These are phyloP conservation scores for Talaromyces wortmannii DNA, from an alignment of 495 filamentous ascomycete species.

Conservation along the genomic window DNA sequence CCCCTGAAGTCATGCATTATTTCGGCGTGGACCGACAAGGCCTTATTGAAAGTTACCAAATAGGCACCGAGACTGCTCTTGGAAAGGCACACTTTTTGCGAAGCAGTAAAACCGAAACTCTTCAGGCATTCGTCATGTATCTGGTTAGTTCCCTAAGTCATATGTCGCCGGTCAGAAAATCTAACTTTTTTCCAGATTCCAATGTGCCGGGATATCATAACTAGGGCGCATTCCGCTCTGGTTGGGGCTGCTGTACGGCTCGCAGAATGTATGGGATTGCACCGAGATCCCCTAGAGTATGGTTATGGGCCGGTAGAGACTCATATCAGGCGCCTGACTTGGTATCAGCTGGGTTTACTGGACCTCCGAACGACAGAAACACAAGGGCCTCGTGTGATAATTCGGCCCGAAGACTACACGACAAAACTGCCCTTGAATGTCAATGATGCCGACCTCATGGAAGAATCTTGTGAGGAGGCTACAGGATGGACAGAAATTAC, in stretches of 20 bases:
- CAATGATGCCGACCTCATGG: conserved; percentile 51
- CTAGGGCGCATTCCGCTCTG: conserved; percentile 62
- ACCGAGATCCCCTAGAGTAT: conserved; percentile 56
- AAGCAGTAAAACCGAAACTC: conserved; percentile 61
- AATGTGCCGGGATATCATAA: conserved; percentile 61
- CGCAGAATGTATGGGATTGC: conserved; percentile 72
- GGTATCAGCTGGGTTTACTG: conserved; percentile 70
- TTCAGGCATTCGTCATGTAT: conserved; percentile 72
- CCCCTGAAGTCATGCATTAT: conserved; percentile 36
- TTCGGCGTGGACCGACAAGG: conserved; percentile 43
- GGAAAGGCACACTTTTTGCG: conserved; percentile 60
- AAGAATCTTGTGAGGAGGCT: conserved; percentile 28
- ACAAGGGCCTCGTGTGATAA: conserved; percentile 61
- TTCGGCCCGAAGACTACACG: conserved; percentile 62
- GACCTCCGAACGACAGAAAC: conserved; percentile 68
- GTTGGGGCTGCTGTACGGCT: conserved; percentile 63
- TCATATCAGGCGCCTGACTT: conserved; percentile 60
- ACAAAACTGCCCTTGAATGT: conserved; percentile 42
- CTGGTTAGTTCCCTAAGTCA: conserved; percentile 32
- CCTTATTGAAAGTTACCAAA: conserved; percentile 52
- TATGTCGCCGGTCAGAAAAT: not conserved
- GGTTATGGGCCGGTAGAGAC: conserved; percentile 56
- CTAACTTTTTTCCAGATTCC: conserved; percentile 45
- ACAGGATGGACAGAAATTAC: conserved; percentile 58
- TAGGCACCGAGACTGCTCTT: conserved; percentile 57